Evolutionary conservation across 257 asterid genomes (phyloP).

Genomic region (Scutellaria minor): DNA sequence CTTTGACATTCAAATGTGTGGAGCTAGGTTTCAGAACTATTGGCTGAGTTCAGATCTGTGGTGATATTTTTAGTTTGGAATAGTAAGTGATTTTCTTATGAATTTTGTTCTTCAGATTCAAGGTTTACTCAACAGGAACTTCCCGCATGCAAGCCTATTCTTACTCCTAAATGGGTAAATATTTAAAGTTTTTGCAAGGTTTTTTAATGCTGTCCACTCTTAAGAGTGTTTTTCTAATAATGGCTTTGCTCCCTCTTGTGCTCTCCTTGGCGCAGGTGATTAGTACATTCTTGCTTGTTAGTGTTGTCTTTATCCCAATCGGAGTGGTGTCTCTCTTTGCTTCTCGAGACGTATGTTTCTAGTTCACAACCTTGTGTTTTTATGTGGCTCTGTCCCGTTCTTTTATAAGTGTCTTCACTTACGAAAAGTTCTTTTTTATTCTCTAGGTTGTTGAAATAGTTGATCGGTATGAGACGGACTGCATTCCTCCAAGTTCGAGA

Average conservation of each 20-base stretch:
- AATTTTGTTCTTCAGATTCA: slow-evolving; percentile 63
- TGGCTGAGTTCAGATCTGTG: not conserved
- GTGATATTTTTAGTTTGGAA: not conserved
- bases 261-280: slow-evolving; percentile 64
- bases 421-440: slow-evolving; percentile 22
- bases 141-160: slow-evolving; percentile 98
- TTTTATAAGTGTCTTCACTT: slow-evolving; percentile 27
- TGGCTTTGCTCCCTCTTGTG: slow-evolving; percentile 21
- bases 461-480: slow-evolving; percentile 57
- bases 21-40: slow-evolving; percentile 22
- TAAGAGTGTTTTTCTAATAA: slow-evolving; percentile 1
- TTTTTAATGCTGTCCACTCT: not conserved
- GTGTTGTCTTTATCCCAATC: slow-evolving; percentile 79
- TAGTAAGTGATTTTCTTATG: slow-evolving; percentile 17
- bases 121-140: slow-evolving; percentile 98
- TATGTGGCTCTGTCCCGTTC: not conserved
- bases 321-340: slow-evolving; percentile 89
- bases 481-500: slow-evolving; percentile 46
- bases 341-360: slow-evolving; percentile 55
- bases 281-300: slow-evolving; percentile 75
- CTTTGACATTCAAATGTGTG: slow-evolving; percentile 8
- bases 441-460: slow-evolving; percentile 67
- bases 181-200: slow-evolving; percentile 21
- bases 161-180: slow-evolving; percentile 94
- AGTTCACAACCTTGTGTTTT: slow-evolving; percentile 8